These are phyloP conservation scores for Phialophora verrucosa DNA, from an alignment of 2,329 filamentous ascomycete genomes.

Conservation along the genomic window DNA sequence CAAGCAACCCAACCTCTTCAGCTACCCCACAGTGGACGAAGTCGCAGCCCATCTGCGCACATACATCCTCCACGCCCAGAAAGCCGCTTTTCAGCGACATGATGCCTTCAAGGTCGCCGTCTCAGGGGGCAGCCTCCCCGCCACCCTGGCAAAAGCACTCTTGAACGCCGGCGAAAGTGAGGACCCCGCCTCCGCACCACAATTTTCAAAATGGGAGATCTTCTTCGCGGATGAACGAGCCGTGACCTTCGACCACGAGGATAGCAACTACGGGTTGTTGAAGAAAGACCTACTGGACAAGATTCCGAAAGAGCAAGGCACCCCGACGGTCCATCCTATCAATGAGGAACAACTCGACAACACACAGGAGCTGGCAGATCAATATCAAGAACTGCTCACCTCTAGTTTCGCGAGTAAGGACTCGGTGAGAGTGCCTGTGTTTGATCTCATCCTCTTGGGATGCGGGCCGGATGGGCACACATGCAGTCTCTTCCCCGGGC, in stretches of 20 bases:
- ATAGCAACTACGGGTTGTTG: slow-evolving; percentile 91
- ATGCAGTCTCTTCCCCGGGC: slow-evolving; percentile 92
- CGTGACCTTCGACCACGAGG: slow-evolving; percentile 85
- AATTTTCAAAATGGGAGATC: slow-evolving; percentile 91
- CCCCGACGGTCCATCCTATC: slow-evolving; percentile 79
- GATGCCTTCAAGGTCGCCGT: slow-evolving; percentile 87
- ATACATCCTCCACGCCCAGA: slow-evolving; percentile 83
- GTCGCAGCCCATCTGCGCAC: slow-evolving; percentile 78
- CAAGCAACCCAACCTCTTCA: slow-evolving; percentile 69
- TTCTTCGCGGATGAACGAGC: slow-evolving; percentile 98
- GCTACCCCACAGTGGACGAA: slow-evolving; percentile 71
- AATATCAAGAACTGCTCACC: slow-evolving; percentile 89
- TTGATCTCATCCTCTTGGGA: slow-evolving; percentile 90
- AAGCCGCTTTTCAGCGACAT: slow-evolving; percentile 78
- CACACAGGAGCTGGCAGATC: slow-evolving; percentile 87
- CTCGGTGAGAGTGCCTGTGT: slow-evolving; percentile 91
- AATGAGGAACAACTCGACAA: slow-evolving; percentile 71
- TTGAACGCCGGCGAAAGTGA: slow-evolving; percentile 54
- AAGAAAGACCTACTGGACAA: slow-evolving; percentile 88
- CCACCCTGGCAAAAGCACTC: slow-evolving; percentile 83
- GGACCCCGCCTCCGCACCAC: slow-evolving; percentile 42
- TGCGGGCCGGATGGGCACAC: slow-evolving; percentile 97
- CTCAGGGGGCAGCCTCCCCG: slow-evolving; percentile 90
- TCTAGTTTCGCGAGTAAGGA: slow-evolving; percentile 86
- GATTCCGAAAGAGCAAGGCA: slow-evolving; percentile 70